These are phyloP conservation scores for Fomes fomentarius DNA, from an alignment of 1,284 basidiomycete species.

Conservation along the genomic window DNA sequence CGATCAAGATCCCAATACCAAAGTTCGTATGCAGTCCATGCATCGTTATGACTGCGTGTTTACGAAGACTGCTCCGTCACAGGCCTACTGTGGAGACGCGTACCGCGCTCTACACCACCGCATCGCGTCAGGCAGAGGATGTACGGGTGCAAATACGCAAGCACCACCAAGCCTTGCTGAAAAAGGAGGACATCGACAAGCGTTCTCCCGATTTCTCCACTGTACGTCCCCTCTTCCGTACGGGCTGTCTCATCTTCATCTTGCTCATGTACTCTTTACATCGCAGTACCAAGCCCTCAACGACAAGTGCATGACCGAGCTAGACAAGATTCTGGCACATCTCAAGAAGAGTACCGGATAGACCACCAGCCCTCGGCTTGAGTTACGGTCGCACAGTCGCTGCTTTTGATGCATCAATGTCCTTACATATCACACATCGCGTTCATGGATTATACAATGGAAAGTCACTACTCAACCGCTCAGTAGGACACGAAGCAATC, in stretches of 20 bases:
- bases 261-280: background rate
- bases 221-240: constrained; percentile 3
- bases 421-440: too few relatives aligned
- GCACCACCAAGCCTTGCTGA: constrained; percentile 63
- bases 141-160: constrained; percentile 73
- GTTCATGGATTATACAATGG: too few relatives aligned
- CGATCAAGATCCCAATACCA: constrained; percentile 77
- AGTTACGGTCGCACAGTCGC: background rate
- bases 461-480: background rate
- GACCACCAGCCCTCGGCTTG: background rate
- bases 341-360: constrained; percentile 59
- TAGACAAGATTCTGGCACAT: constrained; percentile 65
- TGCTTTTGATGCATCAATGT: background rate
- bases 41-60: background rate
- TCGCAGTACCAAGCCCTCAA: constrained; percentile 73
- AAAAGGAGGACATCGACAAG: constrained; percentile 70
- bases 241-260: background rate
- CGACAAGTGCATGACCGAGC: constrained; percentile 60
- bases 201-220: constrained; percentile 53
- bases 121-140: constrained; percentile 71
- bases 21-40: constrained; percentile 50
- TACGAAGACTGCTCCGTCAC: constrained; percentile 9
- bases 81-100: constrained; percentile 80
- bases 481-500: too few relatives aligned
- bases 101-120: constrained; percentile 52